A percentile compares a stretch with the other conserved stretches of the same genome.
phyloP scores from a whole-genome alignment of 257 asterid genomes.

The Paulownia fortunei region DNA sequence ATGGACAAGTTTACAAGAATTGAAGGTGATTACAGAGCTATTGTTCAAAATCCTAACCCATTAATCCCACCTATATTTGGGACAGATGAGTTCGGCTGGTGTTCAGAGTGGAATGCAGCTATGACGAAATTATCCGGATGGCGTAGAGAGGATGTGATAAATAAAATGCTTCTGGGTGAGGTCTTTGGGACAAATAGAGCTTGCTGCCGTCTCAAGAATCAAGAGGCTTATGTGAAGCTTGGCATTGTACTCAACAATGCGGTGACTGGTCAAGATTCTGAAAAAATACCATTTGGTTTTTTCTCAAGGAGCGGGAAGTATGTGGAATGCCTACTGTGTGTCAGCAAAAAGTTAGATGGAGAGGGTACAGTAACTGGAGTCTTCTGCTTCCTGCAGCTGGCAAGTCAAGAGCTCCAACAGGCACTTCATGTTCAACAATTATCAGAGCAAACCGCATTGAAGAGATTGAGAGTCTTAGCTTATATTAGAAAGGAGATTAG shows the following conservation, averaged over 20 bases:
- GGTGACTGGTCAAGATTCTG: constrained; percentile 74
- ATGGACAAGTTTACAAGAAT: constrained; percentile 96
- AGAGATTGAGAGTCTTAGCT: constrained; percentile 69
- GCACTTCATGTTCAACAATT: constrained; percentile 87
- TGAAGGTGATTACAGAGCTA: constrained; percentile 90
- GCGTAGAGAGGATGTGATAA: constrained; percentile 73
- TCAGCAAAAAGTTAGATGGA: constrained; percentile 74
- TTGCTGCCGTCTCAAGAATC: constrained; percentile 80
- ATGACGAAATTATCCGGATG: constrained; percentile 85
- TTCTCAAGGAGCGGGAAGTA: constrained; percentile 68
- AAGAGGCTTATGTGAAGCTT: constrained; percentile 80
- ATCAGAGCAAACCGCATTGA: constrained; percentile 78
- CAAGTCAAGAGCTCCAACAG: constrained; percentile 93
- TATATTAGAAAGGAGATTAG: constrained; percentile 82
- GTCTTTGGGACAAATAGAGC: constrained; percentile 73
- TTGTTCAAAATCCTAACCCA: constrained; percentile 87
- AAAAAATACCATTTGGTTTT: constrained; percentile 74
- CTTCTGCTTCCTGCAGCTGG: constrained; percentile 91
- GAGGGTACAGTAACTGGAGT: constrained; percentile 83
- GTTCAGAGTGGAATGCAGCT: constrained; percentile 96
- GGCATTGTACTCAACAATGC: constrained; percentile 78
- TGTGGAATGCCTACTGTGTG: constrained; percentile 76
- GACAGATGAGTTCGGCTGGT: constrained; percentile 94
- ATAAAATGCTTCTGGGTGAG: constrained; percentile 91
- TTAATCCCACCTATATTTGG: constrained; percentile 95